These are phyloP conservation scores for Chimonanthus salicifolius DNA, from an alignment of 164 flowering plant species.

Conservation along the genomic window DNA sequence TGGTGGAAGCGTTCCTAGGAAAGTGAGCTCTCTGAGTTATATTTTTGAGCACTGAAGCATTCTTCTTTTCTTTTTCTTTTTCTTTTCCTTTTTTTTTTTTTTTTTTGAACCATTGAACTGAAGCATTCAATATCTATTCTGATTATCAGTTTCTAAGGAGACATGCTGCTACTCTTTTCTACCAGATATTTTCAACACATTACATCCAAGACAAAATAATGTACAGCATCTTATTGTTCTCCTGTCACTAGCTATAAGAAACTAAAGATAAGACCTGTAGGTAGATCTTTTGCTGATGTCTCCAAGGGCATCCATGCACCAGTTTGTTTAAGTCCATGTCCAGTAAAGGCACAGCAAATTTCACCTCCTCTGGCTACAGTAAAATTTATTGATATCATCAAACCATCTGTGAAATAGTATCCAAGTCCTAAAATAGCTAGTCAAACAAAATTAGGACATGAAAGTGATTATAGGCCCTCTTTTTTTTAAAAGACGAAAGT, in stretches of 20 bases:
- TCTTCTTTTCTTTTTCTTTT: too few species aligned
- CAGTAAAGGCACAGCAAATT: conserved; percentile 71
- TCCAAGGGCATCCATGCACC: conserved; percentile 59
- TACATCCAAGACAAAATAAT: not conserved
- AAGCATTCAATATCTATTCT: not conserved
- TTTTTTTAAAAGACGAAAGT: too few species aligned
- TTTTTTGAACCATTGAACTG: too few species aligned
- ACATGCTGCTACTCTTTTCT: not conserved
- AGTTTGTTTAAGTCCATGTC: conserved; percentile 73
- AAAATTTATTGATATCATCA: conserved; percentile 26
- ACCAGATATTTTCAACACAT: not conserved
- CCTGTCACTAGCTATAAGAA: not conserved
- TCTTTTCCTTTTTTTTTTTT: too few species aligned
- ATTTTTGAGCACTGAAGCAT: too few species aligned
- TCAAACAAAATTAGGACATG: too few species aligned
- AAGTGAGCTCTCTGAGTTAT: too few species aligned
- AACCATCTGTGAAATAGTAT: not conserved
- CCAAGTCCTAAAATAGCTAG: not conserved
- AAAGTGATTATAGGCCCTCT: too few species aligned
- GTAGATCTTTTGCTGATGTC: conserved; percentile 62
- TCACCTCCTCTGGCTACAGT: conserved; percentile 90
- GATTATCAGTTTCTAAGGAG: not conserved
- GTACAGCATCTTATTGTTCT: not conserved
- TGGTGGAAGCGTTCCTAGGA: too few species aligned
- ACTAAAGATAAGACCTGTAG: conserved; percentile 52